Conservation (phyloP, 148 eudicot species). For the Silene uniflora region DNA sequence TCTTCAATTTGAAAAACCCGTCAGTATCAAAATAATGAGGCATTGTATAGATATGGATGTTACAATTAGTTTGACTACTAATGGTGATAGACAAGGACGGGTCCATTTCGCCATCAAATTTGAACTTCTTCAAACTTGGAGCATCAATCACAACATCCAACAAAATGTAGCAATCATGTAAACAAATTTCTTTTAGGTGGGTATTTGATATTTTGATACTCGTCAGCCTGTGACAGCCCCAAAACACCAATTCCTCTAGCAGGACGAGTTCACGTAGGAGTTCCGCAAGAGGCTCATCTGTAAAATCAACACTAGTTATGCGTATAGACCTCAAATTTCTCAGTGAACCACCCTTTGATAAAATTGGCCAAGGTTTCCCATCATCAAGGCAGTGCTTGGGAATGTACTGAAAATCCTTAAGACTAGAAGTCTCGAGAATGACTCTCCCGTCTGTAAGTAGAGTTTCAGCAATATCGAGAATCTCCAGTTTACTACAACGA, state of each 20-base stretch:
- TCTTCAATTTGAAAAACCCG: background rate
- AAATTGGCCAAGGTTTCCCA: background rate
- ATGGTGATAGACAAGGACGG: background rate
- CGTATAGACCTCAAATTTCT: background rate
- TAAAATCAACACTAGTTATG: background rate
- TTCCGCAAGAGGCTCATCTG: background rate
- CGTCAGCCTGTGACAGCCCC: background rate
- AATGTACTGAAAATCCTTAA: too few species aligned
- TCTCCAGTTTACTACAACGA: too few species aligned
- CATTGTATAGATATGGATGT: background rate
- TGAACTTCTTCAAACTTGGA: too few species aligned
- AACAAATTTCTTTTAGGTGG: too few species aligned
- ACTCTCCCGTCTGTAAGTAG: too few species aligned
- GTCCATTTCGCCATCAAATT: background rate
- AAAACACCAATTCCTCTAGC: background rate
- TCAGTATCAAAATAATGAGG: background rate
- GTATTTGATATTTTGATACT: too few species aligned
- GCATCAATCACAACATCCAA: too few species aligned
- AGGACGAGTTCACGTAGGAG: background rate
- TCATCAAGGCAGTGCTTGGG: too few species aligned
- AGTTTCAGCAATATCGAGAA: too few species aligned
- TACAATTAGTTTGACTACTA: background rate
- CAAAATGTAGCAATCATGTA: too few species aligned
- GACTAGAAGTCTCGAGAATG: too few species aligned
- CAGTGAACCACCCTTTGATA: background rate